These are phyloP conservation scores for Cryptosporidium ubiquitum DNA, from an alignment of 169 alveolate genomes.

Conservation along the genomic window DNA sequence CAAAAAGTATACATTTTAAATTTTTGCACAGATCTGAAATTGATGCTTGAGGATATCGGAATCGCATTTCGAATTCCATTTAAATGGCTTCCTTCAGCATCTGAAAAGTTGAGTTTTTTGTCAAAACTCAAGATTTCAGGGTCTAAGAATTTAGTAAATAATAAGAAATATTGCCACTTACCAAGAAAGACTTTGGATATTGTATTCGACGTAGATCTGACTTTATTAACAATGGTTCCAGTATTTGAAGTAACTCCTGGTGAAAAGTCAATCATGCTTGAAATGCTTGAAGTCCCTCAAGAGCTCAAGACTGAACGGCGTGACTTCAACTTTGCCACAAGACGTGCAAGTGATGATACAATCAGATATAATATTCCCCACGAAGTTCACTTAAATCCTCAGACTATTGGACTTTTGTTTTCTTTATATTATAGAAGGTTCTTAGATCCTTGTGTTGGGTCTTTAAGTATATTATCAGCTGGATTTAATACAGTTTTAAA, in stretches of 20 bases:
- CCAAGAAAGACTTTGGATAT: slow-evolving; percentile 67
- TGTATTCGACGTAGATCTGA: slow-evolving; percentile 59
- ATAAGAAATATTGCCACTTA: slow-evolving; percentile 29
- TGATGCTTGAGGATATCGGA: slow-evolving; percentile 23
- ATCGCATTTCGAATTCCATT: slow-evolving; percentile 56
- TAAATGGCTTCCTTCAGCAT: slow-evolving; percentile 58
- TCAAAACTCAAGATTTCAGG: slow-evolving; percentile 52
- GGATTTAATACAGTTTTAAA: slow-evolving; percentile 59
- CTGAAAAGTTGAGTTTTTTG: slow-evolving; percentile 40
- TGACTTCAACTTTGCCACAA: slow-evolving; percentile 9
- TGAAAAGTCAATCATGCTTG: slow-evolving; percentile 50
- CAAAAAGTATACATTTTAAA: not conserved
- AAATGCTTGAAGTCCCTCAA: slow-evolving; percentile 46
- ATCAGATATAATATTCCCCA: slow-evolving; percentile 57
- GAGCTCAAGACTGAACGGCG: slow-evolving; percentile 10
- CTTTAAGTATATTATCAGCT: slow-evolving; percentile 44
- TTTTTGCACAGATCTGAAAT: slow-evolving; percentile 34
- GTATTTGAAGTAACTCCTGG: slow-evolving; percentile 49
- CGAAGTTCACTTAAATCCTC: slow-evolving; percentile 65
- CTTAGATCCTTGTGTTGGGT: slow-evolving; percentile 72
- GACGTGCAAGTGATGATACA: slow-evolving; percentile 34
- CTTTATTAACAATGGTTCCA: slow-evolving; percentile 59
- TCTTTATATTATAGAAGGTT: slow-evolving; percentile 63
- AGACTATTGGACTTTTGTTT: slow-evolving; percentile 59
- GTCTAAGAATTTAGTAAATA: slow-evolving; percentile 47